Evolutionary conservation across 345 rosid species (phyloP), one percentile per base, ranked within the genome.

Genomic region (Arabis alpina): DNA sequence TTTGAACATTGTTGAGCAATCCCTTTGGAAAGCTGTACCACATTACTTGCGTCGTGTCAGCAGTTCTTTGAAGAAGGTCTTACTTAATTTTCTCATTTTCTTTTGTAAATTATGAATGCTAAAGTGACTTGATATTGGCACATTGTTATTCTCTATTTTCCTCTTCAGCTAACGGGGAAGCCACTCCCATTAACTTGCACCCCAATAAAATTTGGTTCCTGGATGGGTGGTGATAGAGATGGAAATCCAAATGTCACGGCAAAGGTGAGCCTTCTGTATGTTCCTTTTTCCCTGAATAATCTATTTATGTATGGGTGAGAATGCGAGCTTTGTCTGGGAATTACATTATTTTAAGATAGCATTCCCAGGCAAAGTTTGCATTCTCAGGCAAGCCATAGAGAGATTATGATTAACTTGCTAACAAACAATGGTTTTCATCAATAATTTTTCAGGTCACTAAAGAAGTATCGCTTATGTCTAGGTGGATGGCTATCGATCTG

Each of bases 201-300:
- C 2, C 97, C 97, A 2, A 91, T 91, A 74, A 91, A 80, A 71
- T 87, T 91, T 73, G 97, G 97, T 25, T 88, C 97, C 67, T 91
- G 97, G 97, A 91, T 91, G 95, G 97, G 97, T 56, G 97, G 97
- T 78, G 97, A 91, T 74, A 87, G 95, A 82, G 97, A 88, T 84
- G 97, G 97, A 76, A 91, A 91, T 79, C 97, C 97, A 30, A 91
- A 84, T 81, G 95, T 91, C 54, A 91, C 95, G 34, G 82, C 97
- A 44, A 88, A 91, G 88, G 97, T 86, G 65, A 79, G 78, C 53
- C 66, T 68, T 70, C 53, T 28, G 3, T 69, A 12, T 41, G 25
- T 51, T 19, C 13, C 41, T 19, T 45, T 48, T 14, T 30, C 15
- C 56, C 39, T 68, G 48, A 56, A 19, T 3, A 56, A 34, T 47